A percentile compares a stretch with the other conserved stretches of the same genome.
These are phyloP conservation scores for Blastomyces gilchristii DNA, from an alignment of 2,329 filamentous ascomycete genomes.

Conservation along the genomic window DNA sequence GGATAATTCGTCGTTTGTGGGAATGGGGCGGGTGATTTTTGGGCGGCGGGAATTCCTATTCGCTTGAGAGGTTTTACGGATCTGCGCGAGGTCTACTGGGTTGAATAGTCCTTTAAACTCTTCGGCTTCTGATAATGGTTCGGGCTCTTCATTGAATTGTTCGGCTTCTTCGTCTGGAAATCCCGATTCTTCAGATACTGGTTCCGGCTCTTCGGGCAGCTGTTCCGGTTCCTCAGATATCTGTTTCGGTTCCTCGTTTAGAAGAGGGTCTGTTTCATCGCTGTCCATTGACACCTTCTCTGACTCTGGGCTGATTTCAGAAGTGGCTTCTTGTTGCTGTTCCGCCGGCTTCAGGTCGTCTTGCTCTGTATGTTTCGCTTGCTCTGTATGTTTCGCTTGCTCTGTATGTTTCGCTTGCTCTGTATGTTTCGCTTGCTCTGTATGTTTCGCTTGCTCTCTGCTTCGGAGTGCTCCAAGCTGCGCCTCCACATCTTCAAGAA, in stretches of 20 bases:
- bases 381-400: background rate
- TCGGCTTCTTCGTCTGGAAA: background rate
- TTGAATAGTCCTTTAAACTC: constrained; percentile 22
- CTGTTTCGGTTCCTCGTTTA: background rate
- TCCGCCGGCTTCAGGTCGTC: background rate
- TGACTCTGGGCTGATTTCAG: background rate
- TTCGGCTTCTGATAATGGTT: background rate
- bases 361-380: background rate
- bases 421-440: no score
- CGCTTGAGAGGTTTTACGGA: constrained; percentile 1
- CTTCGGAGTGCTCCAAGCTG: constrained; percentile 7
- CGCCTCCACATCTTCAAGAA: constrained; percentile 16
- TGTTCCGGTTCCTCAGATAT: background rate
- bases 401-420: background rate
- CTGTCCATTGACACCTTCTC: background rate
- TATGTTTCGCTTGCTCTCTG: background rate
- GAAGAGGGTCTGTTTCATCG: background rate
- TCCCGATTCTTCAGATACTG: background rate
- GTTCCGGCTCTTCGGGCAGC: background rate
- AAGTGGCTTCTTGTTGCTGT: background rate
- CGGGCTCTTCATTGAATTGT: background rate
- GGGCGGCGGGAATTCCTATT: constrained; percentile 1
- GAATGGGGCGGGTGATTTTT: constrained; percentile 31
- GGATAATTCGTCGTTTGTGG: constrained; percentile 52
- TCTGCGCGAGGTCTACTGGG: constrained; percentile 18